Conservation (phyloP, 257 asterid species). For the Solanum dulcamara region DNA sequence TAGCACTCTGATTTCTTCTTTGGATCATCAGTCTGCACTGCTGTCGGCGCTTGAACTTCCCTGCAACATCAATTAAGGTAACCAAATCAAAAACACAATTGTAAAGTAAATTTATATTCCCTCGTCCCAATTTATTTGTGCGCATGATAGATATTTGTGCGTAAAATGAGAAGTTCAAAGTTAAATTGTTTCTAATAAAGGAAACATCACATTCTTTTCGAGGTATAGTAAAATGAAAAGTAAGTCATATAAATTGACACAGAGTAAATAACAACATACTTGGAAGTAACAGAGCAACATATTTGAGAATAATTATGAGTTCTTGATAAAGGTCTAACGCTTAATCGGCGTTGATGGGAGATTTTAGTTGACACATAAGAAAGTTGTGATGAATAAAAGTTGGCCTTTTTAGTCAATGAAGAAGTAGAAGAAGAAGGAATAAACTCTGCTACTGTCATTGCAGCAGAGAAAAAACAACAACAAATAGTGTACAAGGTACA, state of each 20-base stretch:
- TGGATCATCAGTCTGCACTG: conserved; percentile 44
- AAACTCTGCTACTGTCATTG: conserved; percentile 82
- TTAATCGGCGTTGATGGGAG: conserved; percentile 20
- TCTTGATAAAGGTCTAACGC: conserved; percentile 20
- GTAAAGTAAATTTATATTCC: neutral
- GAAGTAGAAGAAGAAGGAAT: conserved; percentile 18
- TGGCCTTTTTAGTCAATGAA: conserved; percentile 8
- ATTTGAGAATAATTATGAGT: conserved; percentile 28
- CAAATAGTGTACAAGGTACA: neutral
- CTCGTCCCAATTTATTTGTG: neutral
- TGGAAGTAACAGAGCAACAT: conserved; percentile 69
- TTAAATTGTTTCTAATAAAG: neutral
- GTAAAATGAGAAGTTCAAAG: neutral
- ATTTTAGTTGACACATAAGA: conserved; percentile 36
- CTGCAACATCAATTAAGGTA: conserved; percentile 20
- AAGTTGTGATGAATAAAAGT: conserved; percentile 37
- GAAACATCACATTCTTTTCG: neutral
- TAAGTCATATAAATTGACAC: neutral
- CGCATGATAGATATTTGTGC: neutral
- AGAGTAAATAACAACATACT: conserved; percentile 15
- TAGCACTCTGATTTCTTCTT: conserved; percentile 79
- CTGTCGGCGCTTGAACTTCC: conserved; percentile 62
- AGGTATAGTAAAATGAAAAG: neutral
- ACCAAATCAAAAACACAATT: neutral
- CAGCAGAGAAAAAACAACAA: conserved; percentile 11